Evolutionary conservation across 257 asterid genomes (phyloP).

Genomic region (Voacanga thouarsii): DNA sequence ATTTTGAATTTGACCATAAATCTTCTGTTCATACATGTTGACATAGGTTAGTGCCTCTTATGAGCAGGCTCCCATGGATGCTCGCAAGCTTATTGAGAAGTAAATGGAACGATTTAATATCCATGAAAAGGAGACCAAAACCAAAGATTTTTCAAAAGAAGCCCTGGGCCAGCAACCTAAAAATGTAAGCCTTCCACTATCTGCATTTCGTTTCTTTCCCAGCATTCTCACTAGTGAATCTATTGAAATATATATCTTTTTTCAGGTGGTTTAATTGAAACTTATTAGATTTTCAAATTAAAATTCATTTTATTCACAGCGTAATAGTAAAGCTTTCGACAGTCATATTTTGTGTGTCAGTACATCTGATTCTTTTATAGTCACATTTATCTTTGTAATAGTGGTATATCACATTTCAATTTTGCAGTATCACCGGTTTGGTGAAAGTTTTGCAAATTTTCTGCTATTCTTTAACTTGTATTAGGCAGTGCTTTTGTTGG

Average conservation of each 20-base stretch:
- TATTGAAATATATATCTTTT: neutral
- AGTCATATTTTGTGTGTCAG: neutral
- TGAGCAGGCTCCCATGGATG: slow-evolving; percentile 99
- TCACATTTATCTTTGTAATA: neutral
- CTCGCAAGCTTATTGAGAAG: slow-evolving; percentile 95
- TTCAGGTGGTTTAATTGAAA: neutral
- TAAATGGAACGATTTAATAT: slow-evolving; percentile 98
- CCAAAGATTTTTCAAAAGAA: slow-evolving; percentile 98
- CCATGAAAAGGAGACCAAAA: slow-evolving; percentile 98
- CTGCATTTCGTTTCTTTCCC: slow-evolving; percentile 7
- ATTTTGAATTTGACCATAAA: slow-evolving; percentile 42
- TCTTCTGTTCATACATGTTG: slow-evolving; percentile 59
- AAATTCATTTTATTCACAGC: neutral
- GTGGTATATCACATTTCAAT: neutral
- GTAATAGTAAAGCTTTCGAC: neutral
- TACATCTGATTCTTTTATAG: neutral
- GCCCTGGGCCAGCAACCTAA: slow-evolving; percentile 99
- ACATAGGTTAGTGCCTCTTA: slow-evolving; percentile 99
- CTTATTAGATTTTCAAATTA: neutral
- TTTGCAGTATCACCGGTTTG: neutral
- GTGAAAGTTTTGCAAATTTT: neutral
- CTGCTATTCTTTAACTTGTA: neutral
- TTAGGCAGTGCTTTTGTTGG: neutral
- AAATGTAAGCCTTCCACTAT: slow-evolving; percentile 53
- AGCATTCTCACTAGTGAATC: neutral